Evolutionary conservation across 768 basidiomycete species (phyloP), one percentile per base, ranked within the genome.

Genomic region (Psilocybe sp.): DNA sequence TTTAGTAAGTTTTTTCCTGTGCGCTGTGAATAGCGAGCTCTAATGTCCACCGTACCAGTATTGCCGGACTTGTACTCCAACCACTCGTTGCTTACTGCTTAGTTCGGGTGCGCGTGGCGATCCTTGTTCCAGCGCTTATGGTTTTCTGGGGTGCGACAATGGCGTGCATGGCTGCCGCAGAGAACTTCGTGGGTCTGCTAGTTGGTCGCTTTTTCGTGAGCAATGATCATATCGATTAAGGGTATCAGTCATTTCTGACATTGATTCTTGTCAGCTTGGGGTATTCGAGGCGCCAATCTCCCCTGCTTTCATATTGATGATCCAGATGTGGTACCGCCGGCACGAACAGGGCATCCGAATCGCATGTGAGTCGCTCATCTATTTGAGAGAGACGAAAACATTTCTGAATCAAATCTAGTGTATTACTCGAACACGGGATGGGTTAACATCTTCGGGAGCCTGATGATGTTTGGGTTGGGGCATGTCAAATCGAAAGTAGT

Each of bases 321-420:
- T 61, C 1, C 69, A 70, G 44, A 67, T 67, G 9, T 70, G 67
- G 67, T 70, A 70, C 56, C 62, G 65, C 28, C 52, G 69, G 36
- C 66, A 63, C 18, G 69, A 70, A 48, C 69, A 70, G 50, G 67
- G 69, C 2, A 57, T 64, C 34, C 59, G 69, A 7, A 53, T 69
- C 13, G 66, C 66, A 16, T 54, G 67, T 68, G 43, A 49, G 64
- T 40, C 15, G 1, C 2, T 15, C 16, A 2, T 32, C 10, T 38
- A 36, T 33, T 38, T 15, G 20, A 5, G 32, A 19, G 46, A 5
- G 19, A 5, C 23, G 36, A n/a, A 4, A 11, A 28, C 23, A 38
- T 53, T 34, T 20, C 33, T 18, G 18, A 23, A 8, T 23, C 31
- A 19, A 10, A 36, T 46, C 15, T n/a, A 70, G 69, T 65, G 7